A percentile compares a stretch with the other conserved stretches of the same genome.
These are phyloP conservation scores for Paracoccidioides brasiliensis DNA, from an alignment of 2,329 filamentous ascomycete genomes.

Conservation along the genomic window DNA sequence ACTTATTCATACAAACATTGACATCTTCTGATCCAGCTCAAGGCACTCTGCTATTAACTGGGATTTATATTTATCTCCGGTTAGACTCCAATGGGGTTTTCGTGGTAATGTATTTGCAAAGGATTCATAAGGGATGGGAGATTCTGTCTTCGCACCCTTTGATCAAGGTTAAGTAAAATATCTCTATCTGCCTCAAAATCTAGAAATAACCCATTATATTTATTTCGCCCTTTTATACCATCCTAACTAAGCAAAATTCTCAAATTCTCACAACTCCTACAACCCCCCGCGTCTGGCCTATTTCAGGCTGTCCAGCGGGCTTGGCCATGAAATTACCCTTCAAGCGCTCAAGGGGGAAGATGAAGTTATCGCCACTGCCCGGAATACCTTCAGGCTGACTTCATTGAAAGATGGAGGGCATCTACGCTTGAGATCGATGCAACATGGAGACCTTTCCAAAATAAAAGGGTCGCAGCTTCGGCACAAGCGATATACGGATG, in stretches of 20 bases:
- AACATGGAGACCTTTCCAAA: constrained; percentile 11
- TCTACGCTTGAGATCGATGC: constrained; percentile 17
- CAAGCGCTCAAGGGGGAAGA: constrained; percentile 19
- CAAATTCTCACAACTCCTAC: neutral
- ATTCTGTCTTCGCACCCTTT: neutral
- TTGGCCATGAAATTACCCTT: constrained; percentile 19
- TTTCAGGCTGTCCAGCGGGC: constrained; percentile 24
- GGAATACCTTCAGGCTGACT: constrained; percentile 17
- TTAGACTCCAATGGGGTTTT: no score
- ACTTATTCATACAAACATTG: no score
- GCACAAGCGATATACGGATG: constrained; percentile 14
- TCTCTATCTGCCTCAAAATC: neutral
- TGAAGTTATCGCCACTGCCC: constrained; percentile 25
- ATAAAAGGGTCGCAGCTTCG: constrained; percentile 12
- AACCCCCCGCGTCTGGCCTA: constrained; percentile 21
- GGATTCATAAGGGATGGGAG: neutral
- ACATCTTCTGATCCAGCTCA: no score
- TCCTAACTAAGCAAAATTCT: neutral
- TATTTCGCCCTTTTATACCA: neutral
- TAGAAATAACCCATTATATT: neutral
- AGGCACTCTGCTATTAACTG: no score
- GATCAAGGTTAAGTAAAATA: neutral
- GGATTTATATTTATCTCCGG: no score
- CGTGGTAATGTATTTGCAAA: neutral
- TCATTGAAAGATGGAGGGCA: constrained; percentile 17